Evolutionary conservation across 805 yeast genomes (phyloP), one percentile per base, ranked within the genome.

Genomic region (Yamadazyma kitorensis): DNA sequence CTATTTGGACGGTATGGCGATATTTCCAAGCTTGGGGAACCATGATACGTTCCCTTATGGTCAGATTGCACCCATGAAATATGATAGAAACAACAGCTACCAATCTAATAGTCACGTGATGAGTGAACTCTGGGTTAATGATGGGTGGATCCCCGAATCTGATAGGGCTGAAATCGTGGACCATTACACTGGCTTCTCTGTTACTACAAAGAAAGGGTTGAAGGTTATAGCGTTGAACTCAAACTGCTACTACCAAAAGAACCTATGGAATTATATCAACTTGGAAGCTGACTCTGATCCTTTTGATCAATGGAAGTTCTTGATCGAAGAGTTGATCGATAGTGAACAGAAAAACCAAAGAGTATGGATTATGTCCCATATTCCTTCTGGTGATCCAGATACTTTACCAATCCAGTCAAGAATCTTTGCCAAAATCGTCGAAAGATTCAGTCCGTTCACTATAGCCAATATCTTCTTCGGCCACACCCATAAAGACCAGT

Each of bases 31-130:
- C 15, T 58, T 82, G 47, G 88, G 88, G 17, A 80, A 79, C 53
- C 87, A 82, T 55, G 88, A 82, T 49, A 74, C 80, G 19, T 82
- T 72, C 64, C 88, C 89, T 12, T 77, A 80, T 46, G 83, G 82
- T 23, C 86, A 81, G 52, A 55, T 80, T 38, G 82, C 86, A 2
- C 82, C 80, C 37, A 33, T 24, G 15, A 49, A 57, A 11, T 50
- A 51, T 23, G 50, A 54, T 17, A 47, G 49, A 40, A 49, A 55
- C 37, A 46, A 44, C 24, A 31, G 55, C 19, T 65, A 64, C 47
- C 58, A 61, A 41, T 63, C 66, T 61, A 64, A 65, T 44, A 57
- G 54, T 29, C 66, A 63, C 10, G 48, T 63, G 28, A 50, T 65
- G 57, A 47, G 58, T 17, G 61, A 60, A 31, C 44, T 64, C 27